Conservation (phyloP, 768 basidiomycete genomes). For the Strobilomyces dryophilus region DNA sequence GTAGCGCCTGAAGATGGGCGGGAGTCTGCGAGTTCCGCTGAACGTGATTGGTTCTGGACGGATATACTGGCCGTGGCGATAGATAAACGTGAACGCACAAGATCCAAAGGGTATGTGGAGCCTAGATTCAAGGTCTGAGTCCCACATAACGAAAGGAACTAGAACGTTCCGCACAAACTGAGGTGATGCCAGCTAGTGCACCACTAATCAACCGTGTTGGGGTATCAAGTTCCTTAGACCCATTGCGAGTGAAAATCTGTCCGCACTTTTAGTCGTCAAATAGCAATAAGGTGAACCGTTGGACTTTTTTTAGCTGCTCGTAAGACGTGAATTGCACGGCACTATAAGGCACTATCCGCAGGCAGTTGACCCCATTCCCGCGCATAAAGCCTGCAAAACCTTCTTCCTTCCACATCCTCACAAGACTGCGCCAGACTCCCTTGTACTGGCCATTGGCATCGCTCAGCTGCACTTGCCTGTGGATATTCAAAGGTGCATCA, state of each 20-base stretch:
- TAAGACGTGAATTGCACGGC: slow-evolving; percentile 87
- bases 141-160: slow-evolving; percentile 4
- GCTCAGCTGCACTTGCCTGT: slow-evolving; percentile 85
- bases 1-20: slow-evolving; percentile 27
- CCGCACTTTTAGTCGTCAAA: slow-evolving; percentile 26
- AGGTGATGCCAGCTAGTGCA: slow-evolving; percentile 89
- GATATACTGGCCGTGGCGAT: slow-evolving; percentile 87
- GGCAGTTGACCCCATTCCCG: slow-evolving; percentile 88
- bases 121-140: slow-evolving; percentile 38
- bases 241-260: slow-evolving; percentile 67
- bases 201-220: slow-evolving; percentile 82
- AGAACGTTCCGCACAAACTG: slow-evolving; percentile 67
- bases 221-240: slow-evolving; percentile 79
- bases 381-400: slow-evolving; percentile 92
- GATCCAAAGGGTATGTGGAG: slow-evolving; percentile 89
- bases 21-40: slow-evolving; percentile 20
- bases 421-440: slow-evolving; percentile 80
- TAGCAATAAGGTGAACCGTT: background rate
- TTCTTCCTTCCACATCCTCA: slow-evolving; percentile 88
- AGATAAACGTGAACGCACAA: slow-evolving; percentile 87
- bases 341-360: slow-evolving; percentile 92
- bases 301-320: slow-evolving; percentile 84
- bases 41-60: slow-evolving; percentile 26
- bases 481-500: slow-evolving; percentile 3
- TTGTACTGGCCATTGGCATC: slow-evolving; percentile 63